These are phyloP conservation scores for Urtica urens DNA, from an alignment of 306 rosid species.

Conservation along the genomic window DNA sequence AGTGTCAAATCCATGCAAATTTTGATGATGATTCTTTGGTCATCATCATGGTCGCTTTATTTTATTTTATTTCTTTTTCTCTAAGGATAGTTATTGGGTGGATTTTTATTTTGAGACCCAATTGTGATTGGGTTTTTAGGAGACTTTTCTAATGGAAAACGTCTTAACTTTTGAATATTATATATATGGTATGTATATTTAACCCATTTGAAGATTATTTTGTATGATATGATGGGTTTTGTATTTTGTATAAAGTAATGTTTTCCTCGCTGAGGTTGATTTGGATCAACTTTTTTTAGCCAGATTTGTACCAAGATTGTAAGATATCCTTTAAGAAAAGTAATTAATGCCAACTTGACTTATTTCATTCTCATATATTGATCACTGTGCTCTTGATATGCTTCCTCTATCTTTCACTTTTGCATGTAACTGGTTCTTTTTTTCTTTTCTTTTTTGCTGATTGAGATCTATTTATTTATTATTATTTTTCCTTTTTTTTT, in stretches of 20 bases:
- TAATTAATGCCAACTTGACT: conserved; percentile 23
- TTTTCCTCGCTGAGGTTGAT: conserved; percentile 39
- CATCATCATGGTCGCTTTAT: not conserved
- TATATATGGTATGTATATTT: not conserved
- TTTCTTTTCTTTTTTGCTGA: too few relatives aligned
- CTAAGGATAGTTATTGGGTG: conserved; percentile 14
- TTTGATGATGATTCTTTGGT: conserved; percentile 27
- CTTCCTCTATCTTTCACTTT: not conserved
- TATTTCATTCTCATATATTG: conserved; percentile 5
- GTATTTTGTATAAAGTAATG: conserved; percentile 29
- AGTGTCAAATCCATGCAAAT: too few relatives aligned
- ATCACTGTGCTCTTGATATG: conserved; percentile 1
- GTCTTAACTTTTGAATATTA: not conserved
- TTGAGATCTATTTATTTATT: too few relatives aligned
- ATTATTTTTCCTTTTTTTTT: too few relatives aligned
- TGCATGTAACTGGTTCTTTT: not conserved
- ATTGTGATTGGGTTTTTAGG: conserved; percentile 18
- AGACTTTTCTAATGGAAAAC: conserved; percentile 12
- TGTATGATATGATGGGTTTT: conserved; percentile 23
- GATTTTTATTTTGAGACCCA: conserved; percentile 24
- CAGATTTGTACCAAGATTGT: too few relatives aligned
- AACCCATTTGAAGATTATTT: conserved; percentile 17
- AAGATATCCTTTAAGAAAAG: conserved; percentile 38
- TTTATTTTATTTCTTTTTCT: not conserved
- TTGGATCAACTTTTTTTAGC: not conserved